These are phyloP conservation scores for Talaromyces atroroseus DNA, from an alignment of 2,329 filamentous ascomycete genomes.

Conservation along the genomic window DNA sequence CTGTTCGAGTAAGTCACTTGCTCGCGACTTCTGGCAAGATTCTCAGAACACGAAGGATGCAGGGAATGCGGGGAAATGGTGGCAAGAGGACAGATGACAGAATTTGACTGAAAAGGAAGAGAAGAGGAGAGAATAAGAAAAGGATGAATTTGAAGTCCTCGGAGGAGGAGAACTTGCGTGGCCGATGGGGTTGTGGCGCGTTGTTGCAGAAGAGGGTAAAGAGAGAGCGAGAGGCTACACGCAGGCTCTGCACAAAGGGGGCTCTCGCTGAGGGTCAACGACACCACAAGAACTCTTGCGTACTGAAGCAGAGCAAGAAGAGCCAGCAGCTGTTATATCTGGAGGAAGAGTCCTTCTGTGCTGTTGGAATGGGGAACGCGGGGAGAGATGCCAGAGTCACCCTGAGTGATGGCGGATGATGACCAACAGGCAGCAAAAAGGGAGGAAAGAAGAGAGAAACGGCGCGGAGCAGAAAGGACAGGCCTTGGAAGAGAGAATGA, in stretches of 20 bases:
- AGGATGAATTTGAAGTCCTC: neutral
- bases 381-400: neutral
- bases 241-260: neutral
- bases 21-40: neutral
- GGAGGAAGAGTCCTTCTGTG: neutral
- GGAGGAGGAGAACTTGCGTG: neutral
- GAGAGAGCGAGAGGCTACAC: constrained; percentile 1
- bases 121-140: neutral
- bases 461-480: no score
- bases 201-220: neutral
- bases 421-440: neutral
- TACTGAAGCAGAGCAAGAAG: neutral
- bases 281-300: neutral
- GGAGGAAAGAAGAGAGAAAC: constrained; percentile 1
- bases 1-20: neutral
- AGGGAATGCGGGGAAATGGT: constrained; percentile 10
- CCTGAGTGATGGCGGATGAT: neutral
- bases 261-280: neutral
- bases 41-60: constrained; percentile 5
- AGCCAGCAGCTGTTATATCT: neutral
- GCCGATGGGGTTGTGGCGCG: neutral
- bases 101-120: neutral
- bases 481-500: no score
- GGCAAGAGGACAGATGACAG: constrained; percentile 9
- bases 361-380: neutral